These are phyloP conservation scores for Onygenales sp. DNA, from an alignment of 2,329 filamentous ascomycete species.

Conservation along the genomic window DNA sequence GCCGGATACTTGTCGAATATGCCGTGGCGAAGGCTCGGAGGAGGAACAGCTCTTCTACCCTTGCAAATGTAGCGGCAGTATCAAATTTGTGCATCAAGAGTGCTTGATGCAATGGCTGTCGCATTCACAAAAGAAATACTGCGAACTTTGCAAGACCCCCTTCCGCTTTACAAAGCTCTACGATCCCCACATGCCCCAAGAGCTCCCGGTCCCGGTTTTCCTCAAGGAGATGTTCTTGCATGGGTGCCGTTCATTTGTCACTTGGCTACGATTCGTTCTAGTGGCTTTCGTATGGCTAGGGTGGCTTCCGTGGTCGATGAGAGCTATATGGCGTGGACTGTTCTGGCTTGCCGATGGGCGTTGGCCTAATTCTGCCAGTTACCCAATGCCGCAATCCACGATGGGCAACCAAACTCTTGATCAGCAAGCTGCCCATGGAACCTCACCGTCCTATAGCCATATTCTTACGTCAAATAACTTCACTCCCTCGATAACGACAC, in stretches of 20 bases:
- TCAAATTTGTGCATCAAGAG: slow-evolving; percentile 96
- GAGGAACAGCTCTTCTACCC: slow-evolving; percentile 90
- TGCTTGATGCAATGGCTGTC: slow-evolving; percentile 98
- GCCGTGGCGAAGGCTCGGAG: slow-evolving; percentile 72
- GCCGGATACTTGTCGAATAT: slow-evolving; percentile 90
- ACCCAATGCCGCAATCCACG: slow-evolving; percentile 11
- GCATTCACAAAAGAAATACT: slow-evolving; percentile 98
- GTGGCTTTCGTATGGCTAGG: slow-evolving; percentile 83
- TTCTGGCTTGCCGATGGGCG: slow-evolving; percentile 89
- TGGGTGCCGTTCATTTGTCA: slow-evolving; percentile 58
- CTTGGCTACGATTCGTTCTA: slow-evolving; percentile 68
- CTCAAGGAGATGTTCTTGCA: slow-evolving; percentile 68
- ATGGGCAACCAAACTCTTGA: slow-evolving; percentile 13
- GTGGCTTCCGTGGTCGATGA: slow-evolving; percentile 81
- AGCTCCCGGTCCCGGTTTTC: slow-evolving; percentile 72
- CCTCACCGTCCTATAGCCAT: slow-evolving; percentile 12
- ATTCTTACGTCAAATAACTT: slow-evolving; percentile 16
- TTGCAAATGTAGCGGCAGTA: slow-evolving; percentile 98
- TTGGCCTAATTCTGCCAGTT: slow-evolving; percentile 36
- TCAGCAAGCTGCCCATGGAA: slow-evolving; percentile 20
- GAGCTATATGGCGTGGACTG: slow-evolving; percentile 82
- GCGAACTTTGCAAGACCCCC: slow-evolving; percentile 96
- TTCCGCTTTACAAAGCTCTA: slow-evolving; percentile 99
- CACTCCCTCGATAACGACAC: slow-evolving; percentile 16
- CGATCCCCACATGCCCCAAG: slow-evolving; percentile 81